Evolutionary conservation across 805 yeast genomes (phyloP), one percentile per base, ranked within the genome.

Genomic region (Saccharomyces eubayanus): DNA sequence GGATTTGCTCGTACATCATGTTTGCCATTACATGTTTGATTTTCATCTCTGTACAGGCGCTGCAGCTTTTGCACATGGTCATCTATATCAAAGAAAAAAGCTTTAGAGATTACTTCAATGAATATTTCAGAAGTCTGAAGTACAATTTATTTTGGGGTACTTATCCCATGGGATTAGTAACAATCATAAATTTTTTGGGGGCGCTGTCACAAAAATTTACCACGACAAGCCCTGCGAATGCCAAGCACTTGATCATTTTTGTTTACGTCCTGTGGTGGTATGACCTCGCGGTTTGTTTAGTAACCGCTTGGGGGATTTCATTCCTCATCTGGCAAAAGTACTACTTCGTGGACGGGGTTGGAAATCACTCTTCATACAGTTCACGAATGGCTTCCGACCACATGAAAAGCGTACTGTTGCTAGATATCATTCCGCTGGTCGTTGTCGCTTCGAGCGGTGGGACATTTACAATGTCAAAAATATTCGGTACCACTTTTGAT

Each of bases 361-460:
- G 51, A 2, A 31, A 51, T n/a, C 29, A 53, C 31, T 51, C 47
- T n/a, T 49, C 50, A 8, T 30, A 28, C 4, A 53, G 48, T 45
- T 51, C 10, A 40, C 59, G 62, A 28, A 53, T 72, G 12, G 64
- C 73, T n/a, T 59, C 67, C 0, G 69, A 72, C 5, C 66, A 74
- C 28, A 63, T 89, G 48, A 79, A 79, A 59, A 78, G 88, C 27
- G 76, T 84, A 1, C 67, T 86, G 2, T 66, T 90, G 24, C 71
- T 90, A 51, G 94, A 95, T 0, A 77, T 87, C n/a, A 92, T 90
- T 20, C 79, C 96, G 0, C 69, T 87, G 29, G 87, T 89, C 1
- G 96, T 90, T 53, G 80, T 82, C 3, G 76, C 90, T 0, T 79
- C 95, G 0, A 73, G 81, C n/a, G 94, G 95, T 2, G 81, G 82